Percentiles rank a stretch among this genome's conserved stretches.
phyloP scores from a whole-genome alignment of 2,329 filamentous ascomycete species.

The Monosporascus sp. region DNA sequence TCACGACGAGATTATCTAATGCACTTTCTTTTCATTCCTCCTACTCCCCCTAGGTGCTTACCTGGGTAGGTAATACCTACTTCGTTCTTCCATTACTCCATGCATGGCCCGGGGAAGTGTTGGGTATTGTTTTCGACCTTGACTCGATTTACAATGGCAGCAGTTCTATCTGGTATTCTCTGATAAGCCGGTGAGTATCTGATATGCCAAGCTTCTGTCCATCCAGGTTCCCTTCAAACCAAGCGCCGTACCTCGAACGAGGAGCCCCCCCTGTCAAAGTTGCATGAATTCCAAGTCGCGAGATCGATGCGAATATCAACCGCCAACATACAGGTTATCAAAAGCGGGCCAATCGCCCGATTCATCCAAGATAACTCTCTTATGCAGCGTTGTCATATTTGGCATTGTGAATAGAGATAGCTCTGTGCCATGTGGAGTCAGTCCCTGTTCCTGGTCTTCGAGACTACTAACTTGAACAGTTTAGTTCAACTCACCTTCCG shows the following conservation, averaged over 20 bases:
- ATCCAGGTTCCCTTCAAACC: neutral
- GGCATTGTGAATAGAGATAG: constrained; percentile 68
- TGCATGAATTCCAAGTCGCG: neutral
- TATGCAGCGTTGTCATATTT: constrained; percentile 58
- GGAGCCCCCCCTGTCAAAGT: neutral
- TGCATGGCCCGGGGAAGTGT: no score
- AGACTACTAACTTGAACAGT: neutral
- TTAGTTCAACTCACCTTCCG: constrained; percentile 59
- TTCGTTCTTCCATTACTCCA: no score
- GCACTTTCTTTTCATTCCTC: no score
- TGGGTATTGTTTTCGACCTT: no score
- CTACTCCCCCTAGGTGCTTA: no score
- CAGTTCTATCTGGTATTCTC: neutral
- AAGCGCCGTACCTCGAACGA: neutral
- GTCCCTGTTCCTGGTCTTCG: neutral
- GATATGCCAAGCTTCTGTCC: neutral
- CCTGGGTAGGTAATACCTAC: no score
- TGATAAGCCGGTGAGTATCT: neutral
- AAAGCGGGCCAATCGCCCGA: neutral
- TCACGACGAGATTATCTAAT: no score
- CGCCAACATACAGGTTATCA: neutral
- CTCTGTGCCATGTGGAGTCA: constrained; percentile 40
- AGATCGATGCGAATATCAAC: neutral
- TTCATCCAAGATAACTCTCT: constrained; percentile 12
- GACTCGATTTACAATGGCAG: no score